phyloP scores from a whole-genome alignment of 805 yeast species.

The Wickerhamiella hasegawae region DNA sequence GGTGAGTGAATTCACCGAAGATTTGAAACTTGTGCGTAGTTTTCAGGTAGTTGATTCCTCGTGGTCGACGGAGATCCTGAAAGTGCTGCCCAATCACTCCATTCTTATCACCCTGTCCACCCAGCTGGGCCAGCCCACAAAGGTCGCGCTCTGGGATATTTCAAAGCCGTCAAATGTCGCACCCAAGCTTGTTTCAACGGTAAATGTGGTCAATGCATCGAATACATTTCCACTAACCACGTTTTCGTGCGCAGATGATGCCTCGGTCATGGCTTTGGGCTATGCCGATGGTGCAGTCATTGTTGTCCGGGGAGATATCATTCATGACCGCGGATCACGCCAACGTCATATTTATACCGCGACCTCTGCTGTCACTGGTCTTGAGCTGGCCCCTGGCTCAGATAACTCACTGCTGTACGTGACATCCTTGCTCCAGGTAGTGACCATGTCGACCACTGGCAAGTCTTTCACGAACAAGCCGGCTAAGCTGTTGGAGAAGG shows the following conservation, averaged over 20 bases:
- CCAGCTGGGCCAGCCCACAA: conserved; percentile 50
- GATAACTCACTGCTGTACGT: conserved; percentile 33
- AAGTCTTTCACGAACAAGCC: conserved; percentile 41
- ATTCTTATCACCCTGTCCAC: conserved; percentile 56
- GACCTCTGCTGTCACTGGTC: conserved; percentile 63
- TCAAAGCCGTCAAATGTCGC: conserved; percentile 6
- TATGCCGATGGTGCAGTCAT: conserved; percentile 74
- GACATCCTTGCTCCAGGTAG: conserved; percentile 55
- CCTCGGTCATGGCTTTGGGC: conserved; percentile 58
- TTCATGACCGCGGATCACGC: conserved; percentile 79
- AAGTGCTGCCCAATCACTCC: conserved; percentile 31
- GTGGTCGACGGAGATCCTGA: conserved; percentile 44
- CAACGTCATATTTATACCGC: conserved; percentile 63
- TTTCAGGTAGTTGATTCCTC: conserved; percentile 48
- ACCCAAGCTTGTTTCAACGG: conserved; percentile 43
- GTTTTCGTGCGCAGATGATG: conserved; percentile 35
- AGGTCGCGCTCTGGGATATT: conserved; percentile 56
- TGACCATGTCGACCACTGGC: conserved; percentile 64
- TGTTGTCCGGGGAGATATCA: conserved; percentile 70
- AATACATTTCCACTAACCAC: conserved; percentile 69
- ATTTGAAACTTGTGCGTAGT: conserved; percentile 30
- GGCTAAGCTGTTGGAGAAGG: conserved; percentile 28
- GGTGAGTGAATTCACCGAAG: conserved; percentile 40
- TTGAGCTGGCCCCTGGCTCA: conserved; percentile 33
- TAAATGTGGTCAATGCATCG: conserved; percentile 49